Evolutionary conservation across 2,329 filamentous ascomycete species (phyloP).

Genomic region (Xylaria sp.): DNA sequence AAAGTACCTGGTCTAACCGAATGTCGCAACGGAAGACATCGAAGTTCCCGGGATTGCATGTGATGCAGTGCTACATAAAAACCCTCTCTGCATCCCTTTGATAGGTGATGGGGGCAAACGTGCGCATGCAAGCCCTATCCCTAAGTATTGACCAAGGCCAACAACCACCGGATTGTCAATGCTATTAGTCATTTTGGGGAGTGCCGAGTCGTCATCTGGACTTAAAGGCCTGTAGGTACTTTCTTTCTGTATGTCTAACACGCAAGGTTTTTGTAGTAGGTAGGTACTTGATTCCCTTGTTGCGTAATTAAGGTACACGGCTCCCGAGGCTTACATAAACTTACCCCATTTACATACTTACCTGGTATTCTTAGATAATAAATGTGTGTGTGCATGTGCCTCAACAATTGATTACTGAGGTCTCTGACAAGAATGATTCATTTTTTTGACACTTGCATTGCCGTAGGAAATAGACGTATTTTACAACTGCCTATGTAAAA

Average conservation of each 20-base stretch:
- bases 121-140: conserved; percentile 6
- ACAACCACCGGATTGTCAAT: background rate
- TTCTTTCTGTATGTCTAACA: background rate
- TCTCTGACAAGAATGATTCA: background rate
- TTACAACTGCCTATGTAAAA: background rate
- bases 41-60: conserved; percentile 11
- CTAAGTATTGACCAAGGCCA: conserved; percentile 4
- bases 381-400: no score
- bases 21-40: conserved; percentile 8
- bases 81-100: background rate
- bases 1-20: background rate
- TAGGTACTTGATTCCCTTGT: no score
- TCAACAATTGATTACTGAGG: background rate
- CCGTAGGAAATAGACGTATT: background rate
- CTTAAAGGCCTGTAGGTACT: no score
- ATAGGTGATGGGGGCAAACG: background rate
- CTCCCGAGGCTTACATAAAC: no score
- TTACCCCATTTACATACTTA: no score
- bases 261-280: background rate
- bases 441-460: background rate
- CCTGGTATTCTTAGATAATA: no score
- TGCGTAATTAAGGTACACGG: no score
- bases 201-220: background rate
- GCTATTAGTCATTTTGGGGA: background rate
- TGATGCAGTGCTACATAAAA: conserved; percentile 9